Base-by-base conservation (phyloP, 768 basidiomycete species). In the Agaricus bisporus region DNA sequence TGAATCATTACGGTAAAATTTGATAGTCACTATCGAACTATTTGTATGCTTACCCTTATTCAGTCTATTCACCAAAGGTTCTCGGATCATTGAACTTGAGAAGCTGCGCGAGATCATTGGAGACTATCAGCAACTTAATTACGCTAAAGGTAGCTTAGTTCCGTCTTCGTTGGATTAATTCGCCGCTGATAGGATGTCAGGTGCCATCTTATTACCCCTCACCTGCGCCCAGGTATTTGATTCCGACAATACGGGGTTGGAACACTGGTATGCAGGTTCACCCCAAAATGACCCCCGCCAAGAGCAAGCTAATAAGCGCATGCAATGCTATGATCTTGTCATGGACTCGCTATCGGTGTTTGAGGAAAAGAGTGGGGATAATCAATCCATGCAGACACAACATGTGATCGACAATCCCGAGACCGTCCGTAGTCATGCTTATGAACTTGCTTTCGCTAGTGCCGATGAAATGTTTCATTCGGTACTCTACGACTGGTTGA, bases 391-490 rank as follows among this genome's bases (percentile, higher is more conserved):
- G 14, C 57, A 60, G 58, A 61, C 18, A 62, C 25, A 70, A 5
- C 62, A 67, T n/a, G 57, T 69, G 26, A 54, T 63, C 48, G 78
- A 79, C 35, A 82, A 85, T 45, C 78, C 81, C 6, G 88, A 91
- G 57, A 73, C 81, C 11, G 82, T 90, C n/a, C 80, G 90, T 49
- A 80, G 77, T 45, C 86, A 89, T 63, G 93, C 94, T 0, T 97
- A 94, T 65, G 84, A 88, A 35, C 76, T 94, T 53, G 91, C 92
- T 1, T 86, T 98, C 54, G 74, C 81, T 5, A 85, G 86, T 60
- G 80, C 87, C 29, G 97, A 98, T 66, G 86, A 93, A 61, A 82
- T 95, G 72, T 98, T 98, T 71, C 94, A 98, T 68, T 92, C 88
- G 29, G 85, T 84, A 15, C 66, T 99, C 55, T 99, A 99, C 63